phyloP scores from a whole-genome alignment of 2,329 filamentous ascomycete species.

The Aureobasidium leucospermi region DNA sequence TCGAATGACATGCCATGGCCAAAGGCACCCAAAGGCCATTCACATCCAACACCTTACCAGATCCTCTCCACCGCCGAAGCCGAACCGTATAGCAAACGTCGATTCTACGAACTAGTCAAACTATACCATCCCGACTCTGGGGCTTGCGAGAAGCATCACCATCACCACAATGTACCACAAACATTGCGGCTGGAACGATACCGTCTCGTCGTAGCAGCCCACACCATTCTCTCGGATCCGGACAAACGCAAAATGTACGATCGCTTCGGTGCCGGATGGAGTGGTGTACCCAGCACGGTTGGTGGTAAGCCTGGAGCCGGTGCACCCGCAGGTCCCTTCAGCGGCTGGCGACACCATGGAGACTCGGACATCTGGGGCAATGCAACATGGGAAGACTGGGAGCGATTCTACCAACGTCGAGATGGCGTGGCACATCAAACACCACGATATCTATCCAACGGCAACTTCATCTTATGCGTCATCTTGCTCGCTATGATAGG shows the following conservation, averaged over 20 bases:
- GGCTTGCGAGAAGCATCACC: conserved; percentile 31
- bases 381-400: conserved; percentile 98
- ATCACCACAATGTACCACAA: conserved; percentile 45
- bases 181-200: conserved; percentile 76
- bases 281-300: conserved; percentile 32
- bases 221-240: conserved; percentile 79
- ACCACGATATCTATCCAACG: conserved; percentile 67
- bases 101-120: conserved; percentile 89
- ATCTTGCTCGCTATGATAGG: conserved; percentile 62
- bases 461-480: conserved; percentile 67
- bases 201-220: conserved; percentile 76
- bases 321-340: conserved; percentile 26
- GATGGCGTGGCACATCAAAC: conserved; percentile 32
- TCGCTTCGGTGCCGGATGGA: conserved; percentile 73
- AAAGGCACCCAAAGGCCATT: conserved; percentile 29
- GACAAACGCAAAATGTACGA: conserved; percentile 76
- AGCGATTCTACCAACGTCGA: conserved; percentile 42
- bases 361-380: conserved; percentile 54
- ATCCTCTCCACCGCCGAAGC: conserved; percentile 60
- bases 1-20: conserved; percentile 27
- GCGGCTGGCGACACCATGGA: conserved; percentile 31
- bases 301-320: conserved; percentile 6
- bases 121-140: conserved; percentile 83
- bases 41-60: conserved; percentile 75
- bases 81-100: conserved; percentile 70